phyloP scores from a whole-genome alignment of 192 early-diverging fungal species.

The Mortierella hygrophila region DNA sequence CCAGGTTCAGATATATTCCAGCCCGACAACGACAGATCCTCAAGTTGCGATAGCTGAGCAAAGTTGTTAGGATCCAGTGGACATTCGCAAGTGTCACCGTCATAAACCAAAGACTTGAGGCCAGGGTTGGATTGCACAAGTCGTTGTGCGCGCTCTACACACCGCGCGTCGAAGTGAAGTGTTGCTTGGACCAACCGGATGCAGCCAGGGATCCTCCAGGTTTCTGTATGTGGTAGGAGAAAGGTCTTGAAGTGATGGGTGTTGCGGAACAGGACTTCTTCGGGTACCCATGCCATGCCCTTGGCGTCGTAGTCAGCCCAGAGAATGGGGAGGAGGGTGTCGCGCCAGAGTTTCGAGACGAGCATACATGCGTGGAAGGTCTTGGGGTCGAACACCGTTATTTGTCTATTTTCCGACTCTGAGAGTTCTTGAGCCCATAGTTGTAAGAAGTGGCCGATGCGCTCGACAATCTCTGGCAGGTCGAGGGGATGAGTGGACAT shows the following conservation, averaged over 20 bases:
- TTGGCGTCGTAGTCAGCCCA: background rate
- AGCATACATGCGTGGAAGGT: background rate
- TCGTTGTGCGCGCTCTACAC: background rate
- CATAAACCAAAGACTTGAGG: background rate
- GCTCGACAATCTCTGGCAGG: background rate
- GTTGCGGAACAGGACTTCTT: background rate
- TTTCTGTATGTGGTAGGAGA: background rate
- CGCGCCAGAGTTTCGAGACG: background rate
- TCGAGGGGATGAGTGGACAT: background rate
- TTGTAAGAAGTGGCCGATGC: background rate
- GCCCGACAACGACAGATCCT: background rate
- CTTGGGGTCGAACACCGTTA: background rate
- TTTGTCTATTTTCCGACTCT: background rate
- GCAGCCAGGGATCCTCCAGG: background rate
- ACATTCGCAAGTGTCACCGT: background rate
- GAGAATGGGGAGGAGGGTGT: background rate
- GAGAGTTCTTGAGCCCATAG: background rate
- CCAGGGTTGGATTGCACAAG: background rate
- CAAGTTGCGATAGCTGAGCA: background rate
- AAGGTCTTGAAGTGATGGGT: background rate
- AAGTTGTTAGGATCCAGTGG: background rate
- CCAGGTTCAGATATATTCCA: background rate
- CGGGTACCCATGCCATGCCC: background rate
- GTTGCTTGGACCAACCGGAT: background rate
- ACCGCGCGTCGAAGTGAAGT: background rate